A percentile compares a stretch with the other conserved stretches of the same genome.
Evolutionary conservation across 176 grass and related monocot genomes (phyloP).

Genomic region (Zoysia pacifica): DNA sequence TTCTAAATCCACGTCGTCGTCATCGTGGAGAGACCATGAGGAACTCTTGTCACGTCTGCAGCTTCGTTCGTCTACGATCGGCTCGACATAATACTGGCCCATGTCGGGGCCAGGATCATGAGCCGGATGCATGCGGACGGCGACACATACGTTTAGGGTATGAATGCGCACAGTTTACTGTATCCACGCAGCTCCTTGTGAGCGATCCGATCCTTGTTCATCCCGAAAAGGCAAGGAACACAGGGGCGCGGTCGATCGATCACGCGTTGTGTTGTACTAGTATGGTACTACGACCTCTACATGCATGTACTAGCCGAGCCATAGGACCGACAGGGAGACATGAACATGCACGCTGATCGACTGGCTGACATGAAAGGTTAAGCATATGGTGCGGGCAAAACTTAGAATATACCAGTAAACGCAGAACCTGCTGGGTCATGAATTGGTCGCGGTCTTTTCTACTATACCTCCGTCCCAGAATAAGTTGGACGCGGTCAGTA

Average conservation of each 20-base stretch:
- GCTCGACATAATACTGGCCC: conserved; percentile 18
- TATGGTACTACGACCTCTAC: neutral
- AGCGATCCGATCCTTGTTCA: neutral
- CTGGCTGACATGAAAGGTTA: neutral
- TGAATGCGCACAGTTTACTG: neutral
- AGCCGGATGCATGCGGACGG: conserved; percentile 4
- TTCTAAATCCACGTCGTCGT: conserved; percentile 28
- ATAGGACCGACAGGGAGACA: conserved; percentile 14
- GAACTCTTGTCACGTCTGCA: conserved; percentile 35
- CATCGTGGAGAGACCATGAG: conserved; percentile 34
- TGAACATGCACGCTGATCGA: neutral
- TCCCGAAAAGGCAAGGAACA: neutral
- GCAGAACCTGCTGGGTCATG: neutral
- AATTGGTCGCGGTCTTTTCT: no score
- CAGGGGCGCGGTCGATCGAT: neutral
- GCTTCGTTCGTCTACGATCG: conserved; percentile 12
- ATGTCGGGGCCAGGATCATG: conserved; percentile 31
- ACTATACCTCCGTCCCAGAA: neutral
- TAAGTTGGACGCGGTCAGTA: no score
- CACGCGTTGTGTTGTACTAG: neutral
- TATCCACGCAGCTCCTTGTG: neutral
- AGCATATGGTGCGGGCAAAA: neutral
- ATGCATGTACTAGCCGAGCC: neutral
- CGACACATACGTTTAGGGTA: neutral
- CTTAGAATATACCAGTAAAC: neutral